These are phyloP conservation scores for Puccinia hordei DNA, from an alignment of 1,284 basidiomycete species.

Conservation along the genomic window DNA sequence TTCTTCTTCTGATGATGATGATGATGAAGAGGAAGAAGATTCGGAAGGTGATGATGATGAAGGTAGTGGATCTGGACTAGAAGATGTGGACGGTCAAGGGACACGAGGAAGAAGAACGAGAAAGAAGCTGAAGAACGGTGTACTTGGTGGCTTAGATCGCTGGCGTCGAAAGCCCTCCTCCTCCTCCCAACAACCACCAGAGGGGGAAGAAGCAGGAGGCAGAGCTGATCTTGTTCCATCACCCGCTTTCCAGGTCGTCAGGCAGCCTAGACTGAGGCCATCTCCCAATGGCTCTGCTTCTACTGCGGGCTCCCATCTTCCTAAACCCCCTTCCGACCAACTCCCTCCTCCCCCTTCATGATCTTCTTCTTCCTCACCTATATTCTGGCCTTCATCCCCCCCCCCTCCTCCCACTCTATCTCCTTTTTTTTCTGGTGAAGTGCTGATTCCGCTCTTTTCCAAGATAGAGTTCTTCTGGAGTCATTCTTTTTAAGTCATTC, in stretches of 20 bases:
- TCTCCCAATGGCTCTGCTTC: neutral
- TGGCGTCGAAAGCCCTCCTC: neutral
- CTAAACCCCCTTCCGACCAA: too few species aligned
- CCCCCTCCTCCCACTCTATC: too few species aligned
- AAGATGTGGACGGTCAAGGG: neutral
- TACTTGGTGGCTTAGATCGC: neutral
- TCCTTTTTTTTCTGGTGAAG: too few species aligned
- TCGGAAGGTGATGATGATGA: neutral
- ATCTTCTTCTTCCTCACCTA: too few species aligned
- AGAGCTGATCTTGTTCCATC: constrained; percentile 52
- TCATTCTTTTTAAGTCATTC: too few species aligned
- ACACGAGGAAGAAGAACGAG: neutral
- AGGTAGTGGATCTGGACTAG: neutral
- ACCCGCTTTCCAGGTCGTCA: constrained; percentile 56
- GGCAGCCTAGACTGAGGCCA: constrained; percentile 50
- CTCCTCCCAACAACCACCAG: neutral
- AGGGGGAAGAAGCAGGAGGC: neutral
- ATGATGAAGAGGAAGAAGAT: neutral
- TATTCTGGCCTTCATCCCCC: too few species aligned
- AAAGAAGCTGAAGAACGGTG: neutral
- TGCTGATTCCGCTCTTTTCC: too few species aligned
- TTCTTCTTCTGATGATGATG: neutral
- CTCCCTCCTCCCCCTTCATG: too few species aligned
- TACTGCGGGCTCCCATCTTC: too few species aligned
- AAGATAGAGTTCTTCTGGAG: too few species aligned